Base-by-base conservation (phyloP, 1,284 basidiomycete genomes). In the Tetrapyrgos nigripes region DNA sequence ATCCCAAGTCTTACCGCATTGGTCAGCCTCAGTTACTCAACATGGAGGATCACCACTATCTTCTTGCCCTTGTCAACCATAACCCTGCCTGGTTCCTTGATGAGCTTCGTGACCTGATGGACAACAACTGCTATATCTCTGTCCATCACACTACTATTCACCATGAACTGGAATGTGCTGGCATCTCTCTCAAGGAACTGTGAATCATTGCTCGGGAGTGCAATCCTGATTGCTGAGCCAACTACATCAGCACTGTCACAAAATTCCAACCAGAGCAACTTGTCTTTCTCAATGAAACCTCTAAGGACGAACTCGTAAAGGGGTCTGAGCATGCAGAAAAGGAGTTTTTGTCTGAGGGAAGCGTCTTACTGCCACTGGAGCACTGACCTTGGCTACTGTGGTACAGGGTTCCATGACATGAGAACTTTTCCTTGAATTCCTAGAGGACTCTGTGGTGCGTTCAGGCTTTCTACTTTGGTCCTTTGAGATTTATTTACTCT, bases 21-120 rank as follows among this genome's bases (percentile, higher is more conserved):
- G 67, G 67, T 4, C 50, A 61, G 13, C 64, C 63, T 27, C 55
- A 61, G 5, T 35, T 50, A 27, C 60, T 71, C 11, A 37, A 53
- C 27, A 44, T 48, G 27, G 66, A 70, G 21, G 69, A 73, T 46
- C 44, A 68, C 21, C 50, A 68, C 4, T 71, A 72, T 48, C 65
- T 73, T 33, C 52, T 62, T 1, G 50, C 55, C 6, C 63, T 72
- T 21, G 59, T 72, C 44, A 47, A 52, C 3, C 60, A 68, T 43
- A 56, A 58, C 26, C 68, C 69, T 29, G 65, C 69, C 37, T 68
- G 49, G 46, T 72, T 73, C 45, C 62, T 73, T 14, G 70, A 73
- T 51, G 64, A 73, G 43, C 61, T 72, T 17, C 64, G 60, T 3
- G 23, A 59, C 21, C 64, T 71, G 14, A 53, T 73, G 0, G 11